Conservation (phyloP, 2,329 filamentous ascomycete species). For the Penicillium freii region DNA sequence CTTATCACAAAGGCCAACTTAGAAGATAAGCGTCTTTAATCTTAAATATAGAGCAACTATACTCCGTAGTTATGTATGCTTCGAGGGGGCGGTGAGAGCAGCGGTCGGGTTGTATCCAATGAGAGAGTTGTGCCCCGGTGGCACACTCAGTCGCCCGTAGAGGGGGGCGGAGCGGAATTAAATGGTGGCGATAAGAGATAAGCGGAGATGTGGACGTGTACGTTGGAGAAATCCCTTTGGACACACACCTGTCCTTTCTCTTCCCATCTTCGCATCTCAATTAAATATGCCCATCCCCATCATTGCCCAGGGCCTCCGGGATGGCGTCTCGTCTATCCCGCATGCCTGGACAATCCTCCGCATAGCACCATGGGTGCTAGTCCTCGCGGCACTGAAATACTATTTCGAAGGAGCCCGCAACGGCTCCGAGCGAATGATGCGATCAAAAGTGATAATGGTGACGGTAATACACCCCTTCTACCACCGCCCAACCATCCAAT, state of each 20-base stretch:
- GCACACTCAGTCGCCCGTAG: too few relatives aligned
- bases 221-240: conserved; percentile 5
- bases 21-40: too few relatives aligned
- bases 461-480: conserved; percentile 58
- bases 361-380: conserved; percentile 50
- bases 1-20: too few relatives aligned
- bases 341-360: conserved; percentile 55
- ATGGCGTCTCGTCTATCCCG: conserved; percentile 57
- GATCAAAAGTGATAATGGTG: conserved; percentile 89
- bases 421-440: conserved; percentile 75
- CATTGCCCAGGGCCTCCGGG: conserved; percentile 52
- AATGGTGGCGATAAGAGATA: conserved; percentile 21
- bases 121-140: too few relatives aligned
- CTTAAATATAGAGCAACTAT: too few relatives aligned
- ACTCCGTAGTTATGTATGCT: too few relatives aligned
- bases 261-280: conserved; percentile 8
- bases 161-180: background rate
- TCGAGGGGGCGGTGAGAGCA: too few relatives aligned
- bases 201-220: conserved; percentile 7
- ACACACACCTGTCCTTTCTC: conserved; percentile 6
- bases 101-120: too few relatives aligned
- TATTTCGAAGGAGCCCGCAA: conserved; percentile 77
- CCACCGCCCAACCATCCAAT: background rate
- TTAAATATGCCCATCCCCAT: conserved; percentile 61
- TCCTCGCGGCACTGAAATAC: conserved; percentile 63